These are phyloP conservation scores for Hygrophoropsis aurantiaca DNA, from an alignment of 768 basidiomycete genomes.

Conservation along the genomic window DNA sequence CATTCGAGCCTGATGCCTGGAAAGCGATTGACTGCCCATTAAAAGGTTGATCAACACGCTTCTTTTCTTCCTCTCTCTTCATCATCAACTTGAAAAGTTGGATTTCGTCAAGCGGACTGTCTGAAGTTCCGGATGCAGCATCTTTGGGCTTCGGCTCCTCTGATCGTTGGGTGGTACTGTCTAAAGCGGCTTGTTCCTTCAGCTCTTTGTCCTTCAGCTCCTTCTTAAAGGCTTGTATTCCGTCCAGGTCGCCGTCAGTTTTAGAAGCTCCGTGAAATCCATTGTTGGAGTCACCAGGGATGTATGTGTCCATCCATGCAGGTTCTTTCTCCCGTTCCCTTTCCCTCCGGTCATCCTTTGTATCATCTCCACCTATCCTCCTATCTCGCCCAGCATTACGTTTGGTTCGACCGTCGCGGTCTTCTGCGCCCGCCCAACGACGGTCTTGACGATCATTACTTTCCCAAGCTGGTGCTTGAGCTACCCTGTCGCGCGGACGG, in stretches of 20 bases:
- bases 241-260: slow-evolving; percentile 69
- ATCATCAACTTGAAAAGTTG: slow-evolving; percentile 82
- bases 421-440: slow-evolving; percentile 62
- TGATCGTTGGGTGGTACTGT: background rate
- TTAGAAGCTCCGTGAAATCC: slow-evolving; percentile 67
- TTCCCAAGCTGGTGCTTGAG: slow-evolving; percentile 45
- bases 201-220: slow-evolving; percentile 75
- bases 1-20: background rate
- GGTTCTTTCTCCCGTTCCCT: slow-evolving; percentile 78
- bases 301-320: slow-evolving; percentile 90
- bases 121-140: slow-evolving; percentile 16
- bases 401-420: slow-evolving; percentile 66
- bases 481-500: slow-evolving; percentile 41
- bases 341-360: slow-evolving; percentile 49
- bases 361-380: slow-evolving; percentile 44
- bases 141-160: slow-evolving; percentile 2
- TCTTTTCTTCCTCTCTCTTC: slow-evolving; percentile 69
- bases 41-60: slow-evolving; percentile 28
- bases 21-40: background rate
- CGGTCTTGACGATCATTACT: slow-evolving; percentile 45
- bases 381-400: slow-evolving; percentile 59
- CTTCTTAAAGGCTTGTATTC: slow-evolving; percentile 87
- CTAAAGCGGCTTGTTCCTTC: slow-evolving; percentile 37
- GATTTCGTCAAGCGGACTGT: slow-evolving; percentile 71
- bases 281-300: slow-evolving; percentile 55